phyloP scores from a whole-genome alignment of 768 basidiomycete species.

The Gelatoporia subvermispora region DNA sequence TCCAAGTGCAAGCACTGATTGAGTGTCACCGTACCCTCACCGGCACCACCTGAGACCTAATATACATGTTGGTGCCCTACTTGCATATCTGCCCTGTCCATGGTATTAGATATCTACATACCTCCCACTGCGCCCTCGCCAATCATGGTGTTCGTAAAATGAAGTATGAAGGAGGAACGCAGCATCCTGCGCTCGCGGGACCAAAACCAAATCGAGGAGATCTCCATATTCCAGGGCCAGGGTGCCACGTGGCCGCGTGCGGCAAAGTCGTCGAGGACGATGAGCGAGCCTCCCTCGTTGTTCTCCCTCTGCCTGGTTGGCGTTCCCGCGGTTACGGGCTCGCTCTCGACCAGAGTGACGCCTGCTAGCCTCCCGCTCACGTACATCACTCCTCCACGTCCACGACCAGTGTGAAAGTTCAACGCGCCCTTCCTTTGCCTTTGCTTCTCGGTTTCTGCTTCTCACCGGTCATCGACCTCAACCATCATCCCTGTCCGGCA shows the following conservation, averaged over 20 bases:
- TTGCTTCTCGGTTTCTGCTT: conserved; percentile 9
- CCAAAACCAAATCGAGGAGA: neutral
- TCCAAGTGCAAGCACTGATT: too few species aligned
- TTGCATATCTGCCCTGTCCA: too few species aligned
- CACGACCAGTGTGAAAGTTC: conserved; percentile 13
- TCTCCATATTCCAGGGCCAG: neutral
- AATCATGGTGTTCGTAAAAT: neutral
- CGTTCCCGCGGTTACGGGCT: conserved; percentile 15
- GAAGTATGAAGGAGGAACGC: neutral
- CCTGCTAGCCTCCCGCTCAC: conserved; percentile 1
- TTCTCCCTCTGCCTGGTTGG: conserved; percentile 19
- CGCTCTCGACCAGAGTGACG: conserved; percentile 11
- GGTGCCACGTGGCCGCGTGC: too few species aligned
- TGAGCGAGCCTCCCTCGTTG: too few species aligned
- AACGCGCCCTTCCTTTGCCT: conserved; percentile 26
- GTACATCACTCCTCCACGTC: conserved; percentile 7
- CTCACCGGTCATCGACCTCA: conserved; percentile 10
- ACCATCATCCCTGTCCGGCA: conserved; percentile 2
- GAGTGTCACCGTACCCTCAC: too few species aligned
- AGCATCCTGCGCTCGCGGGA: neutral
- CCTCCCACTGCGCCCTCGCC: too few species aligned
- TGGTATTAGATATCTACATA: too few species aligned
- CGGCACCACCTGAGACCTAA: too few species aligned
- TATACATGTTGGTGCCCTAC: too few species aligned
- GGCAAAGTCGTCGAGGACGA: too few species aligned